These are phyloP conservation scores for Carallia brachiata DNA, from an alignment of 345 rosid species.

Conservation along the genomic window DNA sequence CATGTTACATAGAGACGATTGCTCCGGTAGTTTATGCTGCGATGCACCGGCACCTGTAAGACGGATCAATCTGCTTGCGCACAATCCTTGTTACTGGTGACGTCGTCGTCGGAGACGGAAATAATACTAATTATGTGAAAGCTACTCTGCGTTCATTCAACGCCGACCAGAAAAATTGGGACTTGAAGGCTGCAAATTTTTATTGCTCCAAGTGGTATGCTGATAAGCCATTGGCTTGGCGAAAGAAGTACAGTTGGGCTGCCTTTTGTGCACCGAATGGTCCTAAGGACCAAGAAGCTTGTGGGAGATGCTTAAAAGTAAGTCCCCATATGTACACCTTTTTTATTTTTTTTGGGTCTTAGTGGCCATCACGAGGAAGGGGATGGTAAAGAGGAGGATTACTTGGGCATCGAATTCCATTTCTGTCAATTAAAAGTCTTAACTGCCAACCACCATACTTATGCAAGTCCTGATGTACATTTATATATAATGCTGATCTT, in stretches of 20 bases:
- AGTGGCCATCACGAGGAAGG: too few species aligned
- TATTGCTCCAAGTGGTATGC: conserved; percentile 1
- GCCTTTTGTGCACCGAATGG: conserved; percentile 61
- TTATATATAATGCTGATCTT: too few species aligned
- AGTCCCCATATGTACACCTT: background rate
- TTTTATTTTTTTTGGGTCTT: too few species aligned
- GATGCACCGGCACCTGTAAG: too few species aligned
- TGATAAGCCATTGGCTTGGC: conserved; percentile 45
- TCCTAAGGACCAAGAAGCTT: conserved; percentile 50
- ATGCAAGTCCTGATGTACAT: too few species aligned
- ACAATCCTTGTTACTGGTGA: background rate
- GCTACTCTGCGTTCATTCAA: conserved; percentile 54
- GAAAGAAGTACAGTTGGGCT: conserved; percentile 58
- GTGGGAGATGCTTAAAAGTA: conserved; percentile 52
- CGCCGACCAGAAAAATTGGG: conserved; percentile 46
- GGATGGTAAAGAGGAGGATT: too few species aligned
- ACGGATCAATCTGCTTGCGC: too few species aligned
- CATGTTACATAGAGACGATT: background rate
- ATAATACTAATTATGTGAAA: conserved; percentile 32
- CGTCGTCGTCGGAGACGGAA: conserved; percentile 15
- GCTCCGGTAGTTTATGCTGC: background rate
- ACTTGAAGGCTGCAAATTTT: conserved; percentile 42
- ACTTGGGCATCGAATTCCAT: too few species aligned
- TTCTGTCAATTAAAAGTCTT: too few species aligned
- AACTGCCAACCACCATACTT: too few species aligned